phyloP scores from a whole-genome alignment of 768 basidiomycete species.

The Nevesoporus exiguus region DNA sequence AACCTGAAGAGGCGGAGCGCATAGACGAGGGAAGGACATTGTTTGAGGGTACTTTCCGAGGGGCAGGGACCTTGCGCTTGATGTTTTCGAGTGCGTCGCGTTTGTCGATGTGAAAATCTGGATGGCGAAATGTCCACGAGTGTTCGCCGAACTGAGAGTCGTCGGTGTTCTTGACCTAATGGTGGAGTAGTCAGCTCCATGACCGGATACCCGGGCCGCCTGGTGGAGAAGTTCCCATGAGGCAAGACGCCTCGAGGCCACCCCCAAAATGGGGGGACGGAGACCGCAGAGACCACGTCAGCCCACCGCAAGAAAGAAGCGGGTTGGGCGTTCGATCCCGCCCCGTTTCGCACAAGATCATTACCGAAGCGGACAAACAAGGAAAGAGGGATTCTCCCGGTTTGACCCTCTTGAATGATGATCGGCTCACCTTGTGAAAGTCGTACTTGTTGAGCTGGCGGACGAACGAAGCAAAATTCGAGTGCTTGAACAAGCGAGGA shows the following conservation, averaged over 20 bases:
- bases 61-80: constrained; percentile 52
- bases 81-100: constrained; percentile 61
- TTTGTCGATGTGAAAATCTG: constrained; percentile 50
- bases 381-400: background rate
- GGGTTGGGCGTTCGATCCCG: constrained; percentile 13
- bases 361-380: constrained; percentile 11
- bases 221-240: background rate
- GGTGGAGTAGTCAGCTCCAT: background rate
- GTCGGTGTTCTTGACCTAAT: constrained; percentile 76
- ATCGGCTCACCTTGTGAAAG: constrained; percentile 74
- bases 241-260: constrained; percentile 10
- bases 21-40: constrained; percentile 28
- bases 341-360: constrained; percentile 10
- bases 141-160: constrained; percentile 69
- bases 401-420: background rate
- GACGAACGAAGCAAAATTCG: constrained; percentile 90
- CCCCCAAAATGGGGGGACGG: constrained; percentile 9
- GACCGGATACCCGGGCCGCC: constrained; percentile 4
- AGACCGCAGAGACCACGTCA: constrained; percentile 5
- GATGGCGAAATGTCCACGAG: constrained; percentile 52
- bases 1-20: constrained; percentile 23
- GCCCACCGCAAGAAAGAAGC: constrained; percentile 11
- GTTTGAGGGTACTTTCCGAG: constrained; percentile 30
- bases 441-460: constrained; percentile 95
- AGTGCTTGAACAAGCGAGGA: constrained; percentile 92